phyloP scores from a whole-genome alignment of 2,329 filamentous ascomycete genomes.

The Ceratocystis destructans region DNA sequence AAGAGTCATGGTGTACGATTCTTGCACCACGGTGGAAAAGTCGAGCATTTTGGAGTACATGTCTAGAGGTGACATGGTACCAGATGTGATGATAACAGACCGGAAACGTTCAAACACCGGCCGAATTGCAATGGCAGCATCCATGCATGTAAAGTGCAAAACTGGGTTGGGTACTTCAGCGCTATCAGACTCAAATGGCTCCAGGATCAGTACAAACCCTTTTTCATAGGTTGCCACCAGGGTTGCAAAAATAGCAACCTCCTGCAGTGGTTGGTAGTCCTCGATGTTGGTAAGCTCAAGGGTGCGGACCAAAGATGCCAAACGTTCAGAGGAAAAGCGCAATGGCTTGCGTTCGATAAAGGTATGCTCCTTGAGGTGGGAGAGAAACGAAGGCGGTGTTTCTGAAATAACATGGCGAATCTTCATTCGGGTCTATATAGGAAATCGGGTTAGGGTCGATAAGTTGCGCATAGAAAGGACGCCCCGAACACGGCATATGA shows the following conservation, averaged over 20 bases:
- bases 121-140: constrained; percentile 94
- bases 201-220: constrained; percentile 89
- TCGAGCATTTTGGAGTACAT: constrained; percentile 99
- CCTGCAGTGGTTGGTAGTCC: constrained; percentile 91
- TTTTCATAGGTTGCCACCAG: constrained; percentile 94
- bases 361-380: constrained; percentile 85
- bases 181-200: constrained; percentile 90
- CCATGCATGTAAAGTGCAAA: constrained; percentile 91
- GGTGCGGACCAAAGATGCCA: constrained; percentile 88
- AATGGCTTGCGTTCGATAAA: constrained; percentile 96
- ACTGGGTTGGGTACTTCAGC: constrained; percentile 93
- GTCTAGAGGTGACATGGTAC: constrained; percentile 89
- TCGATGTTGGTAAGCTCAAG: constrained; percentile 95
- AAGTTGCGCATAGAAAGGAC: neutral
- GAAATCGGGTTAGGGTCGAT: neutral
- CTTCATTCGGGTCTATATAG: constrained; percentile 75
- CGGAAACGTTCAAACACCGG: constrained; percentile 95
- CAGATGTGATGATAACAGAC: constrained; percentile 96
- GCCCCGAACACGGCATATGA: neutral
- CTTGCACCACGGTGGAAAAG: constrained; percentile 82
- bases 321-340: constrained; percentile 82
- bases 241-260: constrained; percentile 94
- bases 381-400: constrained; percentile 83
- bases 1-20: constrained; percentile 95
- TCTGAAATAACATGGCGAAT: constrained; percentile 95